Conservation (phyloP, 352 stramenopile species). For the Globisporangium orthogonon region DNA sequence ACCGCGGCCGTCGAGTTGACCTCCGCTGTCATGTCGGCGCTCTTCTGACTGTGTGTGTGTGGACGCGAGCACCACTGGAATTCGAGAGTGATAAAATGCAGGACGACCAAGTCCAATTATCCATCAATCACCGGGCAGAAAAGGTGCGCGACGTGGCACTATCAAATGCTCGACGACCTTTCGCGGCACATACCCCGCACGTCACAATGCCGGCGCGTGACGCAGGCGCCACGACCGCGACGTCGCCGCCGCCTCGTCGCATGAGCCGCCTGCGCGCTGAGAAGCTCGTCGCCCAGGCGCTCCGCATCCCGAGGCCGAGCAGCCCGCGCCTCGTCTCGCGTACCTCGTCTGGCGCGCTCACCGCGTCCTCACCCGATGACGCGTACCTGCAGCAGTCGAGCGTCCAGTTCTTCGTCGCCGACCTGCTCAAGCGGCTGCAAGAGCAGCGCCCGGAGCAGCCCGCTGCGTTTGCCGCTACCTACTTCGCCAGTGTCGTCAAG, state of each 20-base stretch:
- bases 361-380: conserved; percentile 22
- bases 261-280: conserved; percentile 44
- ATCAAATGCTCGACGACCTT: neutral
- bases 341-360: conserved; percentile 13
- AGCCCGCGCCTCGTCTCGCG: conserved; percentile 12
- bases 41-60: neutral
- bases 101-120: too few relatives aligned
- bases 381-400: conserved; percentile 49
- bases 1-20: conserved; percentile 56
- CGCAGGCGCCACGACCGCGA: too few relatives aligned
- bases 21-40: conserved; percentile 53
- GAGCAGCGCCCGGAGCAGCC: conserved; percentile 37
- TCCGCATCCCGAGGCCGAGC: conserved; percentile 19
- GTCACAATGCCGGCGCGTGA: too few relatives aligned
- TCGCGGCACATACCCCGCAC: too few relatives aligned
- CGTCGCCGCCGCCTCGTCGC: neutral
- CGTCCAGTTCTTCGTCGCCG: conserved; percentile 48
- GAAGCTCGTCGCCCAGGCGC: conserved; percentile 29
- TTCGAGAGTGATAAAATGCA: conserved; percentile 3
- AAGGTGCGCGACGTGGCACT: neutral
- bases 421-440: conserved; percentile 43
- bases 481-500: conserved; percentile 28
- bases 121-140: too few relatives aligned
- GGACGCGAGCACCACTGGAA: neutral
- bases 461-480: conserved; percentile 30